Evolutionary conservation across 192 early-diverging fungal species (phyloP), one percentile per base, ranked within the genome.

Genomic region (Gamsiella multidivaricata): DNA sequence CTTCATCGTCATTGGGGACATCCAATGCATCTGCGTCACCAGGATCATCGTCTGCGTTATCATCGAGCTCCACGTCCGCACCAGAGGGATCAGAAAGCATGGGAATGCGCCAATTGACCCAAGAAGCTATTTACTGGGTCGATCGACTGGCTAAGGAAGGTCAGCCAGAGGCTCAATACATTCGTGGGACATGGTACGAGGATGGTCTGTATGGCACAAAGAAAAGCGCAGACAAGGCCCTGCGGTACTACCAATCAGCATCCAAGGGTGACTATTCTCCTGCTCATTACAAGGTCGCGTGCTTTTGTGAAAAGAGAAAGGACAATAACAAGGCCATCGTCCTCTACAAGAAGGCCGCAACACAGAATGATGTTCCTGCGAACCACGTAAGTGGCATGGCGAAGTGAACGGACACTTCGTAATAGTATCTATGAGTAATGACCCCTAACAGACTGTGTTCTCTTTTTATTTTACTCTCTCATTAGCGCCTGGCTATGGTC

Each of bases 41-140:
- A n/a, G n/a, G 12, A 10, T 18, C 20, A 17, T 10, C 64, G 3
- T 2, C 63, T 10, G 31, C 52, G 10, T 17, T 2, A 10, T 37
- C 52, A 11, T 33, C 59, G 9, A 50, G 60, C 25, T 61, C 69
- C 1, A 63, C 52, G 6, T 29, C 26, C n/a, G n/a, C n/a, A 6
- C 43, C 26, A 33, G 57, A 69, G 11, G 57, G 36, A 3, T n/a
- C 57, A 31, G 59, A 61, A 12, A 32, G 22, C 25, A 46, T 33
- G 17, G 73, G 73, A 10, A 67, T 62, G 37, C 52, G 47, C 20
- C 70, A 83, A 55, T 67, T 83, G 25, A 65, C 91, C 20, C 68
- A 83, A 28, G 93, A 94, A 66, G 90, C 88, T 5, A 76, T 87
- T 11, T 91, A 91, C 83, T 94, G 91, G 91, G 82, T 94, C 53